These are phyloP conservation scores for Citrus trifoliata DNA, from an alignment of 345 rosid genomes.

Conservation along the genomic window DNA sequence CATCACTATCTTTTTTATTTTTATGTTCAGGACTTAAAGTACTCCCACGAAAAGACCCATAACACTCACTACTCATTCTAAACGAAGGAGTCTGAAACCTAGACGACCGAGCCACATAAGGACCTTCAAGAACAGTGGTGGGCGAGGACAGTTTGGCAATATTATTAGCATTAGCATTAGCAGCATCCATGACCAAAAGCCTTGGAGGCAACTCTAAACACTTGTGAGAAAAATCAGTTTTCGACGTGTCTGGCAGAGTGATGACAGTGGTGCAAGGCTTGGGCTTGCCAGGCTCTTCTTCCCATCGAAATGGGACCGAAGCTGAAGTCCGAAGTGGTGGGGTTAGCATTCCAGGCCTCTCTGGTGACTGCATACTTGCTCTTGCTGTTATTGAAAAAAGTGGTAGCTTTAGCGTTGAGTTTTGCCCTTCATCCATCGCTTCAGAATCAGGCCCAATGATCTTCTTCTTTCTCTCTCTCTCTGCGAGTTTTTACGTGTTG, in stretches of 20 bases:
- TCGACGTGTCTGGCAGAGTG: background rate
- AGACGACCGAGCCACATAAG: constrained; percentile 28
- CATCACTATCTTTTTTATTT: constrained; percentile 1
- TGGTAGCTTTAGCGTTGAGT: constrained; percentile 31
- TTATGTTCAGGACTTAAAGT: constrained; percentile 23
- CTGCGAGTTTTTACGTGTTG: background rate
- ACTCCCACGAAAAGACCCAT: constrained; percentile 37
- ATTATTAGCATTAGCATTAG: background rate
- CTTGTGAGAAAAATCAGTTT: constrained; percentile 32
- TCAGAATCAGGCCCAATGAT: constrained; percentile 30
- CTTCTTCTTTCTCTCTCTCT: background rate
- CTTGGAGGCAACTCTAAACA: constrained; percentile 70
- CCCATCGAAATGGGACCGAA: constrained; percentile 87
- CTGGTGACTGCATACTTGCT: constrained; percentile 44
- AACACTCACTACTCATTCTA: constrained; percentile 33
- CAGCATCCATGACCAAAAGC: constrained; percentile 38
- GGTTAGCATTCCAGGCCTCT: constrained; percentile 49
- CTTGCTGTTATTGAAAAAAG: constrained; percentile 35
- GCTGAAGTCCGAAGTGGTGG: constrained; percentile 64
- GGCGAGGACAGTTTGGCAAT: constrained; percentile 43
- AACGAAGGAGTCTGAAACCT: constrained; percentile 40
- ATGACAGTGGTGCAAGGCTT: constrained; percentile 36
- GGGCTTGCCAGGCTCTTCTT: constrained; percentile 88
- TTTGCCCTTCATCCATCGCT: constrained; percentile 20
- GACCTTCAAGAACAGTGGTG: constrained; percentile 42